Conservation (phyloP, 1,284 basidiomycete genomes). For the Trametes versicolor region DNA sequence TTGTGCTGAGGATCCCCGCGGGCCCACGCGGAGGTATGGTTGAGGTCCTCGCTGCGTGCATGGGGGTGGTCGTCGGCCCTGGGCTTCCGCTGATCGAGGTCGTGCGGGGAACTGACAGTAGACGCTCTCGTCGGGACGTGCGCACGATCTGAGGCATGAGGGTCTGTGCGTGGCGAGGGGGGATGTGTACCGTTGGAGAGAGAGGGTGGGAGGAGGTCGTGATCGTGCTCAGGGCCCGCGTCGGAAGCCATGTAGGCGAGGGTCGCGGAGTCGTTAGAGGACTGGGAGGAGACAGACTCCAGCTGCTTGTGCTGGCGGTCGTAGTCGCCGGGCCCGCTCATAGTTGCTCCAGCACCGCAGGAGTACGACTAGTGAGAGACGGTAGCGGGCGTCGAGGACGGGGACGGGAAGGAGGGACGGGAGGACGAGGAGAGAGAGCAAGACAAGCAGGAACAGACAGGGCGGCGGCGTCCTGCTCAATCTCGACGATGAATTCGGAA, state of each 20-base stretch:
- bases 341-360: constrained; percentile 31
- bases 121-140: constrained; percentile 67
- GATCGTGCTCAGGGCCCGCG: constrained; percentile 37
- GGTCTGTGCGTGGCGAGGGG: constrained; percentile 35
- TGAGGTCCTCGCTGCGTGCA: constrained; percentile 77
- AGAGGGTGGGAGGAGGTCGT: constrained; percentile 32
- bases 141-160: constrained; percentile 59
- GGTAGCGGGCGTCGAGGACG: constrained; percentile 23
- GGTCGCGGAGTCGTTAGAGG: constrained; percentile 42
- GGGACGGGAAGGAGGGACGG: constrained; percentile 18
- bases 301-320: constrained; percentile 41
- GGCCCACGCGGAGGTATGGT: constrained; percentile 53
- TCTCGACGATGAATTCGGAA: constrained; percentile 28
- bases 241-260: constrained; percentile 46
- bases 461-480: constrained; percentile 22
- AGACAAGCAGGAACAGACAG: constrained; percentile 8
- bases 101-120: constrained; percentile 61
- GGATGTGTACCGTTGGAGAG: constrained; percentile 37
- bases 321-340: constrained; percentile 41
- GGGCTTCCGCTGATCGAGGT: constrained; percentile 59
- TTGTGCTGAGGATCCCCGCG: constrained; percentile 36
- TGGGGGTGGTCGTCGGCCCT: constrained; percentile 54
- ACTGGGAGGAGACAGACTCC: constrained; percentile 34
- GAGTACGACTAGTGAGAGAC: constrained; percentile 22
- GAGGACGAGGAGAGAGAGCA: constrained; percentile 10